These are phyloP conservation scores for Picochlorum sp. DNA, from an alignment of 139 green algal species.

Conservation along the genomic window DNA sequence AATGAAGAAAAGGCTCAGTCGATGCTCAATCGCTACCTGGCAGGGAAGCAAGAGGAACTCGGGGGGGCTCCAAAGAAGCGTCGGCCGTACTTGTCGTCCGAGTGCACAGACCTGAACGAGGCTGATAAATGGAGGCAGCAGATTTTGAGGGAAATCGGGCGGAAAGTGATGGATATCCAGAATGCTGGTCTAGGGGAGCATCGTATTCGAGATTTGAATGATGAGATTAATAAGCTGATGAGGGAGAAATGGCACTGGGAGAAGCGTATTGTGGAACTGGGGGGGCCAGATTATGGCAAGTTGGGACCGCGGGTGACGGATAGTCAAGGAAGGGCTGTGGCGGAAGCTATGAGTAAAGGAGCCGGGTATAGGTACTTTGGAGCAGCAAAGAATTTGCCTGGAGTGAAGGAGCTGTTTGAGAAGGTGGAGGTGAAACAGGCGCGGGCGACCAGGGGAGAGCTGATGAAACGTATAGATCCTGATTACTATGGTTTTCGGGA, in stretches of 20 bases:
- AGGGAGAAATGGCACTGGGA: conserved; percentile 97
- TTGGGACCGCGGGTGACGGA: conserved; percentile 56
- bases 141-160: conserved; percentile 89
- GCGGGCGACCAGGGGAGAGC: conserved; percentile 59
- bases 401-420: conserved; percentile 97
- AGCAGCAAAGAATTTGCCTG: conserved; percentile 93
- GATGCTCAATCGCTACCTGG: conserved; percentile 93
- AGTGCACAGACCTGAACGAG: conserved; percentile 84
- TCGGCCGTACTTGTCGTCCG: conserved; percentile 80
- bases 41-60: conserved; percentile 39
- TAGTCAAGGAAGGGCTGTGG: conserved; percentile 39
- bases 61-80: conserved; percentile 39
- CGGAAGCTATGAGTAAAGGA: conserved; percentile 32
- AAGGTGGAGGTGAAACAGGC: conserved; percentile 58
- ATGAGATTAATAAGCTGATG: conserved; percentile 99
- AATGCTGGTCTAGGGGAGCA: conserved; percentile 95
- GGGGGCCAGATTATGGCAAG: conserved; percentile 86
- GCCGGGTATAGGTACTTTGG: conserved; percentile 92
- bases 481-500: conserved; percentile 98
- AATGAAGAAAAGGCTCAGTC: conserved; percentile 95
- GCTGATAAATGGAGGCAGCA: conserved; percentile 94
- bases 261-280: conserved; percentile 87
- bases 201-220: conserved; percentile 93
- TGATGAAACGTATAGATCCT: conserved; percentile 80
- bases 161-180: conserved; percentile 99